Conservation (phyloP, 2,329 filamentous ascomycete genomes). For the Phaeomoniella chlamydospora region DNA sequence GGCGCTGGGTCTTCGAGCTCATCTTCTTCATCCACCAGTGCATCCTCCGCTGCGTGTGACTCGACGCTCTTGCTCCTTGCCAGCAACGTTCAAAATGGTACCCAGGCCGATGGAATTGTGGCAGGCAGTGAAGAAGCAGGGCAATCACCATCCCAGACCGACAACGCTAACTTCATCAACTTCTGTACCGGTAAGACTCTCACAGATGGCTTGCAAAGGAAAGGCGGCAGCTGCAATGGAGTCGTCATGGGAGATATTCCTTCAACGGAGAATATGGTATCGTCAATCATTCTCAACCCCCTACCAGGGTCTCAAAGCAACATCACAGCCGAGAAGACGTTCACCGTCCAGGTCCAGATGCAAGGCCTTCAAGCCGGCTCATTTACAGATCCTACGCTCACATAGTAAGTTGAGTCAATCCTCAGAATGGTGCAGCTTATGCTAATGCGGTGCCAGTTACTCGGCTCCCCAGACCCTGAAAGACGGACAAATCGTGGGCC, state of each 20-base stretch:
- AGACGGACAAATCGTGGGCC: constrained; percentile 19
- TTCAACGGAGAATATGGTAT: constrained; percentile 35
- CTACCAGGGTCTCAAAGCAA: constrained; percentile 24
- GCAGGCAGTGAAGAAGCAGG: neutral
- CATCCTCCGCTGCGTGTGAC: neutral
- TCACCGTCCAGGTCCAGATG: constrained; percentile 34
- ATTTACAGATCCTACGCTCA: constrained; percentile 40
- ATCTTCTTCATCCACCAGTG: neutral
- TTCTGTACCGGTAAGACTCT: constrained; percentile 39
- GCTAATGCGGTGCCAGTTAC: no score
- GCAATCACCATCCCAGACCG: neutral
- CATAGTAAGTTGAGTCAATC: no score
- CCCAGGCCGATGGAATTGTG: neutral
- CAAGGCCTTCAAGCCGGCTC: constrained; percentile 34
- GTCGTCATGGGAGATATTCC: constrained; percentile 45
- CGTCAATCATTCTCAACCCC: constrained; percentile 36
- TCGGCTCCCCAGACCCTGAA: constrained; percentile 36
- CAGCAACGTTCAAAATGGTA: neutral
- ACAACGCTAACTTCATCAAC: constrained; percentile 41
- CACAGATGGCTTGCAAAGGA: constrained; percentile 39
- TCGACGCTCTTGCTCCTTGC: neutral
- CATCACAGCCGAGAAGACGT: constrained; percentile 19
- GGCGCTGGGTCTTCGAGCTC: neutral
- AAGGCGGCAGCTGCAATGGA: constrained; percentile 39
- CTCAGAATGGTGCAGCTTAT: no score